These are phyloP conservation scores for Lipomyces lipofer DNA, from an alignment of 805 yeast species.

Conservation along the genomic window DNA sequence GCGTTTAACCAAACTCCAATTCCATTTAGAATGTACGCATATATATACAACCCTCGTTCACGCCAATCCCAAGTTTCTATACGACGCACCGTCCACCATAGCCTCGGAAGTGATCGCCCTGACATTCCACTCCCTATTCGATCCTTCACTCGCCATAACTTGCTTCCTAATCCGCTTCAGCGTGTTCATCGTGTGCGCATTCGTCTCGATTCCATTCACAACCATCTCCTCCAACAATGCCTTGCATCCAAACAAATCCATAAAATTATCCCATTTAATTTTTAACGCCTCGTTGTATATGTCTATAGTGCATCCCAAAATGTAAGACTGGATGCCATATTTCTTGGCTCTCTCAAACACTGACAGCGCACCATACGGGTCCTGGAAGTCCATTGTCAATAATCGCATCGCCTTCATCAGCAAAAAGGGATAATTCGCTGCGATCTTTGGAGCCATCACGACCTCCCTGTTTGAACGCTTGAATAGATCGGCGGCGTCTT, in stretches of 20 bases:
- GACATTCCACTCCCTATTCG: slow-evolving; percentile 9
- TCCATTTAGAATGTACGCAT: too few species aligned
- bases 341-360: slow-evolving; percentile 42
- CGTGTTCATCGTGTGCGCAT: slow-evolving; percentile 40
- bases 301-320: slow-evolving; percentile 43
- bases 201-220: slow-evolving; percentile 46
- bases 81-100: slow-evolving; percentile 15
- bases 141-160: neutral
- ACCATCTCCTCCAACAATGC: slow-evolving; percentile 44
- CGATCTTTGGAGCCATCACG: slow-evolving; percentile 12
- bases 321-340: slow-evolving; percentile 41
- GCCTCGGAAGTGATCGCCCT: slow-evolving; percentile 14
- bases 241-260: slow-evolving; percentile 42
- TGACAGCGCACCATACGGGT: slow-evolving; percentile 38
- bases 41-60: neutral
- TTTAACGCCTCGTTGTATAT: slow-evolving; percentile 44
- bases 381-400: slow-evolving; percentile 13
- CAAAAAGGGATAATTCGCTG: slow-evolving; percentile 25
- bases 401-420: slow-evolving; percentile 23
- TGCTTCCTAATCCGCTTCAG: slow-evolving; percentile 32
- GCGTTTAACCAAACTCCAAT: too few species aligned
- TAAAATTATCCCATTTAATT: slow-evolving; percentile 44
- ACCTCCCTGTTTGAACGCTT: slow-evolving; percentile 6
- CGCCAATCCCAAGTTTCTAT: slow-evolving; percentile 13
- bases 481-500: slow-evolving; percentile 15